Percentiles rank a stretch among this genome's conserved stretches.
Evolutionary conservation across 192 early-diverging fungal genomes (phyloP).

Genomic region (Dispira parvispora): DNA sequence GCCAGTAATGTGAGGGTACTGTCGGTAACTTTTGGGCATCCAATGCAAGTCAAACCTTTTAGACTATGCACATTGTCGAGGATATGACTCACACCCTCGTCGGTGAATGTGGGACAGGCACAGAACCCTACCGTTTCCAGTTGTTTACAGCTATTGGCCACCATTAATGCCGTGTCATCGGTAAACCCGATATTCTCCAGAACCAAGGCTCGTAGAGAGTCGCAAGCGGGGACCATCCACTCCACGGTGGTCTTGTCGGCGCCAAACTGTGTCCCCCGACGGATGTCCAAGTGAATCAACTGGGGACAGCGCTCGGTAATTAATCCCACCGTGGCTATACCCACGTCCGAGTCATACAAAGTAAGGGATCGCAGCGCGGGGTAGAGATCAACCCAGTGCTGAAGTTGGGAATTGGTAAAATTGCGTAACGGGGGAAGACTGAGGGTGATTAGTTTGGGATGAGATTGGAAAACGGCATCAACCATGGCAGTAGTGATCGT

Average conservation of each 20-base stretch:
- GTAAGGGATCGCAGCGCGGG: not conserved
- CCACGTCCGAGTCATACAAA: not conserved
- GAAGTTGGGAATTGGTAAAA: not conserved
- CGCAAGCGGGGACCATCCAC: slow-evolving; percentile 2
- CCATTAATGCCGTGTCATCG: not conserved
- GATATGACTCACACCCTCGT: slow-evolving; percentile 2
- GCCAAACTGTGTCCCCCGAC: not conserved
- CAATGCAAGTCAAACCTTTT: not conserved
- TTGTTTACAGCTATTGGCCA: not conserved
- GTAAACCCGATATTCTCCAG: not conserved
- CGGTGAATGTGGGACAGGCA: not conserved
- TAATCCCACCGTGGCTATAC: not conserved
- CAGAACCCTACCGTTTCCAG: not conserved
- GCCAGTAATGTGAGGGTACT: not conserved
- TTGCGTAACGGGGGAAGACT: not conserved
- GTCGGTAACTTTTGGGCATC: not conserved
- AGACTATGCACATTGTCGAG: not conserved
- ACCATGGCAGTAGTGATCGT: not conserved
- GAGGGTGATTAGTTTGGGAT: not conserved
- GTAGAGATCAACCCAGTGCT: not conserved
- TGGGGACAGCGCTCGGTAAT: not conserved
- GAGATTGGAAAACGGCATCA: not conserved
- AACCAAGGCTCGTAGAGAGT: not conserved
- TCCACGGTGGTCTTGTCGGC: not conserved
- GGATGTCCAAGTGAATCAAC: not conserved